Conservation (phyloP, 257 asterid genomes). For the Coffea eugenioides region DNA sequence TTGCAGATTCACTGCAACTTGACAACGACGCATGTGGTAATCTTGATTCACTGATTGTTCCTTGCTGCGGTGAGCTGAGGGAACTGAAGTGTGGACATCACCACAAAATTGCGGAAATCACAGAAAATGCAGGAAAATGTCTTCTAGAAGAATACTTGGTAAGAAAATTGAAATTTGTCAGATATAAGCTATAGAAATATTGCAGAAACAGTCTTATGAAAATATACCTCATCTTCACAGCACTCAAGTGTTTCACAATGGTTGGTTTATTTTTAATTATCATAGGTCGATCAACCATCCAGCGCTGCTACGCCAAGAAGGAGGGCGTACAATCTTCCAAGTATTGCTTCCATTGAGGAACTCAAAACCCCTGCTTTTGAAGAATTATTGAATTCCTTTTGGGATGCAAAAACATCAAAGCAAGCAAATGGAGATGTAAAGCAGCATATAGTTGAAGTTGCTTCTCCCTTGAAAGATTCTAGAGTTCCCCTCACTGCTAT, state of each 20-base stretch:
- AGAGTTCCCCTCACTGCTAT: constrained; percentile 81
- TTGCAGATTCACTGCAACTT: constrained; percentile 85
- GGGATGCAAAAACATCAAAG: constrained; percentile 75
- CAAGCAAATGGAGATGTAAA: constrained; percentile 75
- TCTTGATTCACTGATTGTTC: constrained; percentile 74
- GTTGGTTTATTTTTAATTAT: too few species aligned
- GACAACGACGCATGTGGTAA: constrained; percentile 81
- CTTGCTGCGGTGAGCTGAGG: constrained; percentile 81
- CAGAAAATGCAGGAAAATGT: constrained; percentile 85
- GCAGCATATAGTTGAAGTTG: constrained; percentile 60
- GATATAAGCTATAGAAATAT: neutral
- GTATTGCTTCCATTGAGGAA: constrained; percentile 75
- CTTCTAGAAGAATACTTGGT: constrained; percentile 83
- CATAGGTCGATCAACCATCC: constrained; percentile 87
- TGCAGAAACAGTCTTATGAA: neutral
- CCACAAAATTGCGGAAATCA: constrained; percentile 75
- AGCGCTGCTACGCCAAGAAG: constrained; percentile 80
- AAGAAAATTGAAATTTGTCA: constrained; percentile 13
- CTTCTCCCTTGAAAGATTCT: constrained; percentile 59
- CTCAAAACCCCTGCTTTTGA: constrained; percentile 82
- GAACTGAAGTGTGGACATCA: constrained; percentile 74
- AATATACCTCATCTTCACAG: neutral
- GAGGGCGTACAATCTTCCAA: constrained; percentile 66
- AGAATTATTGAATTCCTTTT: constrained; percentile 71
- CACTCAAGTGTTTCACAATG: neutral